A percentile compares a stretch with the other conserved stretches of the same genome.
These are phyloP conservation scores for Mycosphaerella arachidis DNA, from an alignment of 2,329 filamentous ascomycete genomes.

Conservation along the genomic window DNA sequence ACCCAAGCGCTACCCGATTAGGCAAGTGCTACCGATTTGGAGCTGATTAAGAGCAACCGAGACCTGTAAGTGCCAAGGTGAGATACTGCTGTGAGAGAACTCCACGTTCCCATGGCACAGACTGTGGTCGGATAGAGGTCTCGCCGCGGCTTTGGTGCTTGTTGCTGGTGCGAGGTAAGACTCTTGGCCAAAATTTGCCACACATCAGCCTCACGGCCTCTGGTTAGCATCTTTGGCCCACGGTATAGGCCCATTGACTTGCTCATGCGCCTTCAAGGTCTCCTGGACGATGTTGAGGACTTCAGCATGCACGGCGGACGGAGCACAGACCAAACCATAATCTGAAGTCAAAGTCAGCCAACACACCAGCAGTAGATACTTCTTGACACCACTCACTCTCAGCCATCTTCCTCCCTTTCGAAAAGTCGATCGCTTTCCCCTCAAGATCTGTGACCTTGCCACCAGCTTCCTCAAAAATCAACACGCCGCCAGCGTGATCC, in stretches of 20 bases:
- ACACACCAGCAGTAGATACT: background rate
- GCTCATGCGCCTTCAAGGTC: slow-evolving; percentile 13
- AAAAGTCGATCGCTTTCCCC: slow-evolving; percentile 48
- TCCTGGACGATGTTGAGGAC: slow-evolving; percentile 17
- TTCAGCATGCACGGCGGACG: slow-evolving; percentile 17
- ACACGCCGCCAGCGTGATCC: slow-evolving; percentile 53
- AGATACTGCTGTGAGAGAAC: too few relatives aligned
- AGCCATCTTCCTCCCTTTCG: slow-evolving; percentile 24
- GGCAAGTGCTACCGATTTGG: too few relatives aligned
- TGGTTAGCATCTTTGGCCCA: slow-evolving; percentile 9
- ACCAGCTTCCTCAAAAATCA: slow-evolving; percentile 50
- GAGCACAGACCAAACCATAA: slow-evolving; percentile 23
- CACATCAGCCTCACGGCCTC: background rate
- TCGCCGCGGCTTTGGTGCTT: too few relatives aligned
- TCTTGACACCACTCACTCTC: slow-evolving; percentile 11
- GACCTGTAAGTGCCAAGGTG: too few relatives aligned
- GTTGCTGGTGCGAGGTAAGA: too few relatives aligned
- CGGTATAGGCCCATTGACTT: slow-evolving; percentile 16
- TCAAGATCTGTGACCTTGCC: slow-evolving; percentile 49
- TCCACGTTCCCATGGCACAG: too few relatives aligned
- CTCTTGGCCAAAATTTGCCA: too few relatives aligned
- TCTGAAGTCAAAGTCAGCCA: slow-evolving; percentile 14
- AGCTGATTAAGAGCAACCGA: too few relatives aligned
- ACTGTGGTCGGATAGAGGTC: too few relatives aligned
- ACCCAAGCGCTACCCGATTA: too few relatives aligned